These are phyloP conservation scores for Trichoderma koningiopsis DNA, from an alignment of 2,329 filamentous ascomycete genomes.

Conservation along the genomic window DNA sequence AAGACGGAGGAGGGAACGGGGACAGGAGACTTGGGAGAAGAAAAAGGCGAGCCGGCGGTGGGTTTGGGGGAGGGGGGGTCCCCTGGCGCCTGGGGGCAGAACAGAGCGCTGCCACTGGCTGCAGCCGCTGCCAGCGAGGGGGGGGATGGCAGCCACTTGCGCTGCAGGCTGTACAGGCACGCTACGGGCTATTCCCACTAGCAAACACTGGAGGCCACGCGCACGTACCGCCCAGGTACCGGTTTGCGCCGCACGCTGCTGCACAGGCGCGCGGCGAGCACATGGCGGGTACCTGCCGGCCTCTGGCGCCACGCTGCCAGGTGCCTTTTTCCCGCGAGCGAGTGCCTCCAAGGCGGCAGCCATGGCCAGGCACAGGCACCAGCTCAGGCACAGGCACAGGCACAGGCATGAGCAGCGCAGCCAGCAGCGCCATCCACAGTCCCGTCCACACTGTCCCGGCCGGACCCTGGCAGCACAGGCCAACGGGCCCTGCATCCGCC, in stretches of 20 bases:
- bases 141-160: conserved; percentile 17
- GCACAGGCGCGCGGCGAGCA: background rate
- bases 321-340: background rate
- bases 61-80: conserved; percentile 15
- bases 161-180: background rate
- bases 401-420: background rate
- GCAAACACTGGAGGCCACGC: background rate
- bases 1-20: conserved; percentile 41
- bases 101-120: conserved; percentile 23
- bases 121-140: conserved; percentile 11
- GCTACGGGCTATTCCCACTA: conserved; percentile 1
- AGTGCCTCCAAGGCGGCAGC: background rate
- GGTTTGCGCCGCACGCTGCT: background rate
- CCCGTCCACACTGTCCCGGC: conserved; percentile 8
- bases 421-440: conserved; percentile 7
- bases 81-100: conserved; percentile 21
- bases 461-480: background rate
- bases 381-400: background rate
- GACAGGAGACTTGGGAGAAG: conserved; percentile 36
- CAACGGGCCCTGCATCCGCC: conserved; percentile 26
- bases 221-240: background rate
- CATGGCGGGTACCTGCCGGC: background rate
- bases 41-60: conserved; percentile 24
- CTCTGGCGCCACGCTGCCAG: background rate
- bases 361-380: background rate